Base-by-base conservation (phyloP, 495 filamentous ascomycete genomes). In the Rhypophila decipiens region DNA sequence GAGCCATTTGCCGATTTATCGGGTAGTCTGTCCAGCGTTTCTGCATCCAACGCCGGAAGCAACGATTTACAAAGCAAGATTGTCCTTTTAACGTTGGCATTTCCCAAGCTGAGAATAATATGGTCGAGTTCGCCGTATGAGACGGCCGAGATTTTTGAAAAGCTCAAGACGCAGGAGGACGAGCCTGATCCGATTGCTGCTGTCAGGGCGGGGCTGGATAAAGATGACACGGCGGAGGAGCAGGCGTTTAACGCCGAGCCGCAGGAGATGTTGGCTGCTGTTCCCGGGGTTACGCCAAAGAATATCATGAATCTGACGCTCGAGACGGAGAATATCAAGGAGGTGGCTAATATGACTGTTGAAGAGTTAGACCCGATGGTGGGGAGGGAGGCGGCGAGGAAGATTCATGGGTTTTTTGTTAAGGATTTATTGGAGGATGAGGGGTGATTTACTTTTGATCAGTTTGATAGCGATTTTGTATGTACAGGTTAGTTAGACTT, bases 91-190 rank as follows among this genome's bases (percentile, higher is more conserved):
- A 95, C 90, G 1, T 80, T 97, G 24, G 89, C 94, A 0, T 98
- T 97, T 57, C 93, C 93, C 2, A 77, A 79, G 7, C 75, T 98
- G 22, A 83, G 85, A 44, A 84, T 98, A 42, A 90, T 98, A 52
- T 98, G 93, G 93, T 91, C 86, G 8, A 87, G 82, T 0, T 87
- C 81, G 15, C 91, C 93, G 0, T 96, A 95, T 61, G 91, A 98
- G 64, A 97, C 94, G 1, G 93, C 93, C 4, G 89, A 96, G 69
- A 97, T 98, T 51, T 97, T 97, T 64, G 83, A 87, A 31, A 85
- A 90, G 55, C 73, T 98, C 19, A 98, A 98, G 70, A 86, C 87
- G 55, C 81, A 86, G 47, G 82, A 87, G 51, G 72, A 83, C 3
- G 93, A 98, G 68, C 94, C 93, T 1, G 88, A 98, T 62, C 94